Base-by-base conservation (phyloP, 2,329 filamentous ascomycete genomes). In the Tolypocladium cylindrosporum region DNA sequence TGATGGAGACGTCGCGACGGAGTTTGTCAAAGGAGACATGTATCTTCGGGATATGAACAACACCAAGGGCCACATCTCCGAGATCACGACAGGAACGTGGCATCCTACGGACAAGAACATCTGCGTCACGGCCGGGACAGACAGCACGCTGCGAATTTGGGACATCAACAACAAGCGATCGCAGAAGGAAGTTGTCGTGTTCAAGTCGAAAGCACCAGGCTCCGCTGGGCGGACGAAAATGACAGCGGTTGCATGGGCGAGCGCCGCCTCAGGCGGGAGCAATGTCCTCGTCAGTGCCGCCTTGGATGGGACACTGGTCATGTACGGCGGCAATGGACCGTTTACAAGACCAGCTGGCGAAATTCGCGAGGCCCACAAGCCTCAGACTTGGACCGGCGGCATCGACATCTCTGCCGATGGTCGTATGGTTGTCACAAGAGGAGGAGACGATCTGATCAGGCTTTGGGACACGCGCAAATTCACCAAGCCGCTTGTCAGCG, bases 21-120 rank as follows among this genome's bases (percentile, higher is more conserved):
- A 97, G 68, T 97, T 96, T 63, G 88, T 91, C 64, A 99, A 99
- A 74, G 94, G 94, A 52, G 94, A 99, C 70, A 97, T 97, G 92
- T 99, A 99, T 67, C 76, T 99, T 63, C 84, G 93, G 57, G 94
- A 99, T 71, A 95, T 97, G 88, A 85, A 97, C 73, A 92, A 97
- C 70, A 99, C 94, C 5, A 97, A 97, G 71, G 94, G 94, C 1
- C 94, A 99, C 73, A 86, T 97, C 56, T 92, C 92, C 4, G 94
- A 97, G 72, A 84, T 97, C 45, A 91, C 91, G 4, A 89, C 87
- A 27, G 93, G 90, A 27, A 88, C 88, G 43, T 99, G 94, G 94
- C 90, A 93, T 72, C 94, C 94, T 0, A 86, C 86, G 2, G 87
- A 97, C 69, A 86, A 82, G 67, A 91, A 96, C 64, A 66, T 92